A percentile compares a stretch with the other conserved stretches of the same genome.
Evolutionary conservation across 257 asterid genomes (phyloP).

Genomic region (Henckelia pumila): DNA sequence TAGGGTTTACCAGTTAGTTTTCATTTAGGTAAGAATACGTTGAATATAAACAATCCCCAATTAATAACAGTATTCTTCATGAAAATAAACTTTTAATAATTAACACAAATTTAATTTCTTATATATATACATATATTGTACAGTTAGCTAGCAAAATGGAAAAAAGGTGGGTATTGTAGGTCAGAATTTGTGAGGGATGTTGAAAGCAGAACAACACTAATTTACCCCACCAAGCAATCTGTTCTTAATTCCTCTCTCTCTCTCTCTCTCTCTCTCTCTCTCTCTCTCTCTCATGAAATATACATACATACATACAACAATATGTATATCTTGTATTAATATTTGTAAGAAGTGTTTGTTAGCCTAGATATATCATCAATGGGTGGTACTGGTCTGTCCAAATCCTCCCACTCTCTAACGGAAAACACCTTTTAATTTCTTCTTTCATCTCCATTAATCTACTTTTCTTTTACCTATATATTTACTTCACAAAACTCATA

Average conservation of each 20-base stretch:
- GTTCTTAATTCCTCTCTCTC: too few relatives aligned
- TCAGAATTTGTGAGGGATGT: constrained; percentile 48
- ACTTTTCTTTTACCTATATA: constrained; percentile 18
- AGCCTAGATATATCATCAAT: constrained; percentile 80
- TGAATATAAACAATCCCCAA: too few relatives aligned
- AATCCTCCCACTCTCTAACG: constrained; percentile 65
- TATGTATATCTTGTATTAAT: background rate
- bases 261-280: too few relatives aligned
- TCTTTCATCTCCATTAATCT: background rate
- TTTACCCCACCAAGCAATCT: too few relatives aligned
- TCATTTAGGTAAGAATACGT: constrained; percentile 36
- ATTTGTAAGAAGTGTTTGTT: constrained; percentile 41
- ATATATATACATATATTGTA: background rate
- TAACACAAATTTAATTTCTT: too few relatives aligned
- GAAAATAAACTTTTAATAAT: too few relatives aligned
- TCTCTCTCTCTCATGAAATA: too few relatives aligned
- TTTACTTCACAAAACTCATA: constrained; percentile 3
- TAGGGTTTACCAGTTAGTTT: constrained; percentile 21
- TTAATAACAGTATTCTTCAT: too few relatives aligned
- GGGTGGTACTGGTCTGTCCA: constrained; percentile 69
- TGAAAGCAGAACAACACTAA: constrained; percentile 48
- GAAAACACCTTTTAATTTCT: constrained; percentile 54
- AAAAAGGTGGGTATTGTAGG: constrained; percentile 55
- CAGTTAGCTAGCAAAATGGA: constrained; percentile 4
- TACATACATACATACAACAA: constrained; percentile 1